phyloP scores from a whole-genome alignment of 768 basidiomycete genomes.

The Daedaleopsis sinensis region DNA sequence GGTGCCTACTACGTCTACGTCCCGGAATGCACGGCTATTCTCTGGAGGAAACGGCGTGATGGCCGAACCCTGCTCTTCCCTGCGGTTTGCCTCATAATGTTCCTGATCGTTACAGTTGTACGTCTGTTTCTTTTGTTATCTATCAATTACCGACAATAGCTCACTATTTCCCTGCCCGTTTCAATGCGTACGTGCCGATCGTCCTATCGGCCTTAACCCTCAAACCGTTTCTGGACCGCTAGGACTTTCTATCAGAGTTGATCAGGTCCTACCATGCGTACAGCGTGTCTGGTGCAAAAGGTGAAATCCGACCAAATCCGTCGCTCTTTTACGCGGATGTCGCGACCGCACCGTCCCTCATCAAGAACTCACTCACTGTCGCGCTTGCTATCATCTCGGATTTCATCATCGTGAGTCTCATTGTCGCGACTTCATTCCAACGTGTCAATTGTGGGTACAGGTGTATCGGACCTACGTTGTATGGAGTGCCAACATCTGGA shows the following conservation, averaged over 20 bases:
- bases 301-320: not conserved
- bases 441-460: not conserved
- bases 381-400: slow-evolving; percentile 2
- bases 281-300: not conserved
- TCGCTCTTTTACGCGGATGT: not conserved
- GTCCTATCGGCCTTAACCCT: no score
- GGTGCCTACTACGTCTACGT: slow-evolving; percentile 9
- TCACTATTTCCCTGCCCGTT: not conserved
- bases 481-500: not conserved
- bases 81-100: not conserved
- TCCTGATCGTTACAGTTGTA: not conserved
- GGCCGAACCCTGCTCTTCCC: not conserved
- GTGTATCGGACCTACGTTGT: slow-evolving; percentile 8
- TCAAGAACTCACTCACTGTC: slow-evolving; percentile 5
- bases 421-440: not conserved
- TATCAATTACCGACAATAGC: no score
- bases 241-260: not conserved
- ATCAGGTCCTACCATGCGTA: not conserved
- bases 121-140: not conserved
- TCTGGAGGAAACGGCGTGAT: not conserved
- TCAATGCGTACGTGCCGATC: not conserved
- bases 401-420: not conserved
- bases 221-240: not conserved
- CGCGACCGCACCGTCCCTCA: not conserved
- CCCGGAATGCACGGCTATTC: not conserved